phyloP scores from a whole-genome alignment of 345 rosid species.

The Eutrema yunnanense region DNA sequence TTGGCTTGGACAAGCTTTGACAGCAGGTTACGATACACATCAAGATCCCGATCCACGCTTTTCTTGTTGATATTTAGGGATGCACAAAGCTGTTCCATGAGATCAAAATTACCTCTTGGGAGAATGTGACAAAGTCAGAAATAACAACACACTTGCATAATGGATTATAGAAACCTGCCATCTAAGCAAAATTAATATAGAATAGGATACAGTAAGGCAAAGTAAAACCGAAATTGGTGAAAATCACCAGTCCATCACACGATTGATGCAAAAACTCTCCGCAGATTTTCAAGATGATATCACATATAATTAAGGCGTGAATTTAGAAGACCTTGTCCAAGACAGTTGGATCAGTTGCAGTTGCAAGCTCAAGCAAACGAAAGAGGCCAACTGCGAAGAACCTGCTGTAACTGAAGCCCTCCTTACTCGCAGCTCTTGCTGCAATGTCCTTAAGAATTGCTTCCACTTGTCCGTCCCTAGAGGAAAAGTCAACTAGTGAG shows the following conservation, averaged over 20 bases:
- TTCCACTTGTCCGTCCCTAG: constrained; percentile 87
- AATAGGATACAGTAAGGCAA: background rate
- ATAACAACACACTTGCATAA: background rate
- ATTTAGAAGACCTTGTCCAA: constrained; percentile 92
- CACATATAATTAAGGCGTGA: too few relatives aligned
- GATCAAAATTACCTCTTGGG: background rate
- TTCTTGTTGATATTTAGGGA: constrained; percentile 78
- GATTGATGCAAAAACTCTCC: background rate
- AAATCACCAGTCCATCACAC: background rate
- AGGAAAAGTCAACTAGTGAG: constrained; percentile 64
- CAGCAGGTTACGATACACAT: constrained; percentile 89
- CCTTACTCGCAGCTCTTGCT: constrained; percentile 64
- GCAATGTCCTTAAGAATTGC: constrained; percentile 67
- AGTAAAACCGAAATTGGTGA: too few relatives aligned
- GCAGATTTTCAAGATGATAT: too few relatives aligned
- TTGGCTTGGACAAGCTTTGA: constrained; percentile 97
- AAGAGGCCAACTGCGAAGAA: constrained; percentile 95
- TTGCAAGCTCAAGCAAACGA: constrained; percentile 92
- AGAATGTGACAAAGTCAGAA: background rate
- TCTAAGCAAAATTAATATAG: background rate
- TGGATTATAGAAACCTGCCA: background rate
- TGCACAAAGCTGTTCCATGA: constrained; percentile 71
- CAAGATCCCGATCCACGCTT: constrained; percentile 95
- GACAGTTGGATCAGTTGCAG: constrained; percentile 78
- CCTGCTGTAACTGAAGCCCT: constrained; percentile 90